phyloP scores from a whole-genome alignment of 78 protist species.

The Diacronema lutheri region DNA sequence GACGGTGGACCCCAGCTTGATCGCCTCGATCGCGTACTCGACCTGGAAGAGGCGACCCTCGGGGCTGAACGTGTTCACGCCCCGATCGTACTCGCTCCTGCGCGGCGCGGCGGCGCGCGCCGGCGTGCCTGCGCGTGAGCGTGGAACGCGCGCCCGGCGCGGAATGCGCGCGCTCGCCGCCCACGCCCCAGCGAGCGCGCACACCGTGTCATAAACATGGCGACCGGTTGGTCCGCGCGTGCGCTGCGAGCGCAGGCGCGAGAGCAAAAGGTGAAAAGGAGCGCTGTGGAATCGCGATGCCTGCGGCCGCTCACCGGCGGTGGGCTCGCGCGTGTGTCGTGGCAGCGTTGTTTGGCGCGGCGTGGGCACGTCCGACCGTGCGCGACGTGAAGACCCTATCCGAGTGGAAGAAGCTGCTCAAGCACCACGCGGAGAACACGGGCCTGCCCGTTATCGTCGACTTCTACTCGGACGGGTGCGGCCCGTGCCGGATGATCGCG shows the following conservation, averaged over 20 bases:
- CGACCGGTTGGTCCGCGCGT: too few relatives aligned
- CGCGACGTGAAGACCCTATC: too few relatives aligned
- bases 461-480: neutral
- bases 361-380: too few relatives aligned
- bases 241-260: too few relatives aligned
- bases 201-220: neutral
- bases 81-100: slow-evolving; percentile 95
- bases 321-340: too few relatives aligned
- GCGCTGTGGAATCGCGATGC: too few relatives aligned
- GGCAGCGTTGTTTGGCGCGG: too few relatives aligned
- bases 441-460: slow-evolving; percentile 9
- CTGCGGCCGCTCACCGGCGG: too few relatives aligned
- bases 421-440: neutral
- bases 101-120: neutral
- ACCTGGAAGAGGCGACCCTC: slow-evolving; percentile 94
- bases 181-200: neutral
- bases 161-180: too few relatives aligned
- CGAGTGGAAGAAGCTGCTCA: neutral
- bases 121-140: neutral
- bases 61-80: slow-evolving; percentile 99
- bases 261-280: too few relatives aligned
- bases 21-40: slow-evolving; percentile 87
- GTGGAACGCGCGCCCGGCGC: too few relatives aligned
- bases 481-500: slow-evolving; percentile 17
- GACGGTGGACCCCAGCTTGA: slow-evolving; percentile 92